These are phyloP conservation scores for Colletotrichum truncatum DNA, from an alignment of 2,329 filamentous ascomycete genomes.

Conservation along the genomic window DNA sequence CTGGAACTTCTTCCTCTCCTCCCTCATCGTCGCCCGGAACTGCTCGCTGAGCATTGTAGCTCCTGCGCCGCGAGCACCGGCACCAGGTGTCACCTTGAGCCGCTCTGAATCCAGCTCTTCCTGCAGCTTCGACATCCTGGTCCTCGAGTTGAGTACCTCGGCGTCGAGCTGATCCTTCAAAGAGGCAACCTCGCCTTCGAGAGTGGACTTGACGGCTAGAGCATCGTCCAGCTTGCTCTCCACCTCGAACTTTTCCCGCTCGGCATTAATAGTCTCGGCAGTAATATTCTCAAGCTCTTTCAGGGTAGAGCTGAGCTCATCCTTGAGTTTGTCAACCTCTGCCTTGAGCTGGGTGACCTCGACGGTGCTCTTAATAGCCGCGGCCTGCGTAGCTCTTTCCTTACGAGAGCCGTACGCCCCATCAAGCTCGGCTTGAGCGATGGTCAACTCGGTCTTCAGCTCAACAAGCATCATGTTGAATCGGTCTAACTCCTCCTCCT, in stretches of 20 bases:
- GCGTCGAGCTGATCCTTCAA: conserved; percentile 50
- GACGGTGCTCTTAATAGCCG: conserved; percentile 59
- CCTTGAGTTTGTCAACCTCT: conserved; percentile 59
- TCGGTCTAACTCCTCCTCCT: conserved; percentile 60
- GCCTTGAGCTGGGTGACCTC: conserved; percentile 55
- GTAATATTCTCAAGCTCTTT: conserved; percentile 64
- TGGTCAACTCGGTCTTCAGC: conserved; percentile 69
- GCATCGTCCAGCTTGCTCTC: conserved; percentile 53
- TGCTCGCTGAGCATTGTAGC: conserved; percentile 65
- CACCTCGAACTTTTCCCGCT: conserved; percentile 59
- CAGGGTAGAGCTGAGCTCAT: conserved; percentile 59
- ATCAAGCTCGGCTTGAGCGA: conserved; percentile 69
- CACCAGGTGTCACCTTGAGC: conserved; percentile 49
- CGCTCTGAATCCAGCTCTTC: conserved; percentile 62
- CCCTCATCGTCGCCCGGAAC: conserved; percentile 64
- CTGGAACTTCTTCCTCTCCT: conserved; percentile 66
- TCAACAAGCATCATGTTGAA: conserved; percentile 63
- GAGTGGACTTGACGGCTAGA: conserved; percentile 41
- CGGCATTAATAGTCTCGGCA: conserved; percentile 58
- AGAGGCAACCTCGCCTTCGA: conserved; percentile 49
- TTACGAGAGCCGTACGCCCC: conserved; percentile 68
- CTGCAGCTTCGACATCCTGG: conserved; percentile 51
- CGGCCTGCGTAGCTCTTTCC: conserved; percentile 65
- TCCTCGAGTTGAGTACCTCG: conserved; percentile 48
- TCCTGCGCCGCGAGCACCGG: conserved; percentile 49